Evolutionary conservation across 306 rosid species (phyloP), one percentile per base, ranked within the genome.

Genomic region (Medicago ruthenica): DNA sequence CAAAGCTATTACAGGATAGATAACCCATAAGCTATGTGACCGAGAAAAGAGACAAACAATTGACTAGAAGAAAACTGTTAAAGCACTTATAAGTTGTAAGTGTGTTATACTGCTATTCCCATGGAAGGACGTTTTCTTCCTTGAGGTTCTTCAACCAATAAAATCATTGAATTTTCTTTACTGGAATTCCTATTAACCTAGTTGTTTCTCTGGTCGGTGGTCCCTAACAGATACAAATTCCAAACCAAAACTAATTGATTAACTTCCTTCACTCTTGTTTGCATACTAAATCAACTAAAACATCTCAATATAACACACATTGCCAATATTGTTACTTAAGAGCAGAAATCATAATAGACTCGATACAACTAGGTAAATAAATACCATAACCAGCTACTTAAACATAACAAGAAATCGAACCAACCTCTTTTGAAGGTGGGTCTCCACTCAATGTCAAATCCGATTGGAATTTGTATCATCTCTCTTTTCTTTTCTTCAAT

Each of bases 381-480:
- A 60, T 41, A 31, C 10, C 31, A 45, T 36, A 57, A 80, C 60
- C 15, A 75, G 42, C 7, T 7, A 53, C 22, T 27, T 22, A 37
- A 36, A 48, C 50, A 68, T 8, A 42, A 39, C 9, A 71, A 39
- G 57, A 67, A 37, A 44, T 18, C 20, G 41, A 81, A 41, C 77
- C 41, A 77, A 93, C 97, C 96, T 84, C 47, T 93, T 82, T 6
- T 80, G 67, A 91, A 93, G 48, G 93, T 36, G 20, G 93, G 91
- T 75, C 47, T 89, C 98, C 98, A 93, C 78, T 93, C 97, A n/a
- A 93, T 87, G 73, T 93, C 93, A 72, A 91, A 80, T 63, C 96
- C 97, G 44, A 94, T 48, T 37, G 73, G 80, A 79, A 61, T 70
- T 83, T 77, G 87, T 50, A 76, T 72, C 75, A 44, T 63, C 58